These are phyloP conservation scores for Trypanosoma mega DNA, from an alignment of 208 protist species.

Conservation along the genomic window DNA sequence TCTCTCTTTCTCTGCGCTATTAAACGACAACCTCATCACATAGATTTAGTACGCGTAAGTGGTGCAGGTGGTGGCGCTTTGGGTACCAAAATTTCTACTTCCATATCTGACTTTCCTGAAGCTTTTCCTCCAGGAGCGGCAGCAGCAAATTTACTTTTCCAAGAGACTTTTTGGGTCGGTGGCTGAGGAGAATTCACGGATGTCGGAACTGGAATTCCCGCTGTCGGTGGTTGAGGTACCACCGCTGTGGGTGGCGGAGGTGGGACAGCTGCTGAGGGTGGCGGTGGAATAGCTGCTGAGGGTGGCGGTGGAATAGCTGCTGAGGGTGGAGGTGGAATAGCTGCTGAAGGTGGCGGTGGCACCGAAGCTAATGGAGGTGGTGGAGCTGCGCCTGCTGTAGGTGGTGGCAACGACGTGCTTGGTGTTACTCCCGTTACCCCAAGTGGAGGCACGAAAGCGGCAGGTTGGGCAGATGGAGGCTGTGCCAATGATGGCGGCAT, in stretches of 20 bases:
- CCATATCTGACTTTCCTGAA: neutral
- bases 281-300: constrained; percentile 11
- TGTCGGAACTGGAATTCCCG: neutral
- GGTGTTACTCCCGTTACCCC: neutral
- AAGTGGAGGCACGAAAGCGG: neutral
- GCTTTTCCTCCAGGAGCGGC: neutral
- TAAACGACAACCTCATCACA: no score
- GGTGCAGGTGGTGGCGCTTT: neutral
- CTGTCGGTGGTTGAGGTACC: constrained; percentile 7
- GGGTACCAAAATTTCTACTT: neutral
- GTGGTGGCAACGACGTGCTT: neutral
- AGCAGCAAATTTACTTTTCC: neutral
- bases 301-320: constrained; percentile 4
- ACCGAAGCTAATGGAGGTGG: constrained; percentile 1
- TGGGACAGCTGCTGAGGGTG: neutral
- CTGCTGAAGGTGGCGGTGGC: constrained; percentile 5
- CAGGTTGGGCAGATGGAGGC: neutral
- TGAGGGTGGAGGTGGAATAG: constrained; percentile 14
- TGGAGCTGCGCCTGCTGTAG: neutral
- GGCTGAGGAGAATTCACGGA: neutral
- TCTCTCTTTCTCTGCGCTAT: no score
- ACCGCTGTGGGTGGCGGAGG: neutral
- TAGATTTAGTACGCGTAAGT: no score
- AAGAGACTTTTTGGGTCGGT: neutral
- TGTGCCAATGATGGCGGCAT: neutral